Conservation (phyloP, 148 eudicot genomes). For the Tetragonia tetragonoides region DNA sequence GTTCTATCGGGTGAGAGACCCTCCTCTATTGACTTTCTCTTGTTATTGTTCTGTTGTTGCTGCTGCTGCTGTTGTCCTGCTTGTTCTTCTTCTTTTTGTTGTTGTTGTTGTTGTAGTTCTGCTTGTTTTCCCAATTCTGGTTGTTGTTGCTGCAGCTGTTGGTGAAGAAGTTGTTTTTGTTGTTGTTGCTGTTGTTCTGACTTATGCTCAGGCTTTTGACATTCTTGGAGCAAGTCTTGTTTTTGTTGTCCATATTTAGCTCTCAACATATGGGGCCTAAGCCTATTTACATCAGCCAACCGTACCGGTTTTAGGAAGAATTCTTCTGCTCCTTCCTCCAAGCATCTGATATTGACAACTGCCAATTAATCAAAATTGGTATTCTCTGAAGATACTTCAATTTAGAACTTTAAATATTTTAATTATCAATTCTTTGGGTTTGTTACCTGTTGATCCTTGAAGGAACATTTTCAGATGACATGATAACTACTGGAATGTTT, state of each 20-base stretch:
- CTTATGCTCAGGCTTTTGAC: slow-evolving; percentile 26
- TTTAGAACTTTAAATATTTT: neutral
- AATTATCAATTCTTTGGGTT: neutral
- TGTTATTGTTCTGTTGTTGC: slow-evolving; percentile 43
- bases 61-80: slow-evolving; percentile 16
- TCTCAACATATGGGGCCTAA: slow-evolving; percentile 76
- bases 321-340: slow-evolving; percentile 95
- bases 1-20: slow-evolving; percentile 71
- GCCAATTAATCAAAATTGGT: slow-evolving; percentile 5
- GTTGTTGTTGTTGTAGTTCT: slow-evolving; percentile 11
- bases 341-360: slow-evolving; percentile 50
- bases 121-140: slow-evolving; percentile 3
- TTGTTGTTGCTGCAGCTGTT: slow-evolving; percentile 21
- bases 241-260: slow-evolving; percentile 45
- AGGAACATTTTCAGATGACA: slow-evolving; percentile 98
- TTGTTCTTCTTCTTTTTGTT: slow-evolving; percentile 16
- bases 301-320: slow-evolving; percentile 88
- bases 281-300: slow-evolving; percentile 73
- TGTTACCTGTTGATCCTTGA: slow-evolving; percentile 85
- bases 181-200: slow-evolving; percentile 26
- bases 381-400: neutral
- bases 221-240: slow-evolving; percentile 28
- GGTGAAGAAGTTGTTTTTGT: slow-evolving; percentile 19
- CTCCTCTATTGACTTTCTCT: slow-evolving; percentile 71
- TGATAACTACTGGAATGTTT: slow-evolving; percentile 91